Evolutionary conservation across 768 basidiomycete species (phyloP).

Genomic region (Hirschioporus abietinus): DNA sequence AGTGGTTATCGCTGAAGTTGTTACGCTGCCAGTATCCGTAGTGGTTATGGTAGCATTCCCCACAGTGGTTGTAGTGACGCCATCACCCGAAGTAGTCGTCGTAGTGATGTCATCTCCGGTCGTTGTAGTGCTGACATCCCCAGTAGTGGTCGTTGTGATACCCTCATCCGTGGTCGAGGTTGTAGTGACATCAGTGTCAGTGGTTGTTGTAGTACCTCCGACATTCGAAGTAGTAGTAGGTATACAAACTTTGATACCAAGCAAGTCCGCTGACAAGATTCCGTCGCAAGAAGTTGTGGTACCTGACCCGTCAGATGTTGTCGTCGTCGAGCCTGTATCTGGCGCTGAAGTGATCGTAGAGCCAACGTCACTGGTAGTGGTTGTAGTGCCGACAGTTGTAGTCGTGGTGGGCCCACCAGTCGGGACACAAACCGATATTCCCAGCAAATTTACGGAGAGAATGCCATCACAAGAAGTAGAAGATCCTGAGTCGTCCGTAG

Average conservation of each 20-base stretch:
- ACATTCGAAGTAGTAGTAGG: background rate
- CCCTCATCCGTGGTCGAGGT: background rate
- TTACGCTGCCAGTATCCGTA: background rate
- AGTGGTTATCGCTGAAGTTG: background rate
- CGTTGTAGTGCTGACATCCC: background rate
- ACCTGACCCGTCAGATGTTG: background rate
- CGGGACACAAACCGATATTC: conserved; percentile 4
- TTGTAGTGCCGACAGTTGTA: background rate
- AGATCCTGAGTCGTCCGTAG: background rate
- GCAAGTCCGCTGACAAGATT: background rate
- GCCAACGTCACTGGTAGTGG: conserved; percentile 7
- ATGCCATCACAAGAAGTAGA: conserved; percentile 3
- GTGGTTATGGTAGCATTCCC: background rate
- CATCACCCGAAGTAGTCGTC: background rate
- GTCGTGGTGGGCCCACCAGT: background rate
- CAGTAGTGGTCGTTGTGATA: background rate
- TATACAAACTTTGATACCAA: background rate
- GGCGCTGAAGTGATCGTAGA: conserved; percentile 11
- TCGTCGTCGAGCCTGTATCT: conserved; percentile 8
- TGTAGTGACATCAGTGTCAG: background rate
- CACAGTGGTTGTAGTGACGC: background rate
- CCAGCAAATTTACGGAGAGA: background rate
- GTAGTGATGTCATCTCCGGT: background rate
- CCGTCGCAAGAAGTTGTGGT: background rate
- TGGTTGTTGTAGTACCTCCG: too few species aligned